Base-by-base conservation (phyloP, 2,329 filamentous ascomycete genomes). In the Teratosphaeria gauchensis region DNA sequence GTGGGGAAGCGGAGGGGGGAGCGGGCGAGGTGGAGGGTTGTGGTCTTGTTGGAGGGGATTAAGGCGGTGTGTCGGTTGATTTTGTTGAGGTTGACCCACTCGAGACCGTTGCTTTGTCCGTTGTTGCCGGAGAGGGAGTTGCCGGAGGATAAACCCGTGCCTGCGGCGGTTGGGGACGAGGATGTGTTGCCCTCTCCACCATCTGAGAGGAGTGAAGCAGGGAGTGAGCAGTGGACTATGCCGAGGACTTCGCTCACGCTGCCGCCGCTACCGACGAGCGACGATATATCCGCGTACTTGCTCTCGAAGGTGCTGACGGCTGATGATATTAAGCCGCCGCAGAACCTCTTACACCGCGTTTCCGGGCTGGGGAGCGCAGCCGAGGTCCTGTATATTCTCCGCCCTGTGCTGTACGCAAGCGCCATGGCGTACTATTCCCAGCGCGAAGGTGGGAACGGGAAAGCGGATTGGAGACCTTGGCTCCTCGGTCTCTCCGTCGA, bases 241-340 rank as follows among this genome's bases (percentile, higher is more conserved):
- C 92, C 92, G n/a, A 82, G 94, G 60, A 99, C 94, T 0, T 90
- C 91, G 38, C 81, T 95, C 66, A 88, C 85, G 30, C 81, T 99
- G 53, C 92, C 94, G 0, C 87, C 85, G 53, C 79, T 99, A 16
- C 94, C 94, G 0, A 86, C 87, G 58, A 83, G 87, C 0, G 82
- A 86, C 56, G 90, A 96, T 66, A 92, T 96, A 60, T 90, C 89
- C 55, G 84, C 84, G 52, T 99, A 95, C 73, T 83, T 99, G 4
- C 84, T 95, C 28, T 87, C 88, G 35, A 92, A 95, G 64, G 92
- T 97, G 12, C 81, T 99, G 53, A 96, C 90, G 0, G 90, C 94
- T 8, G 94, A 99, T 75, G 94, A 97, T 71, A 94, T 99, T 77
- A 96, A 96, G 73, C 89, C 92, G 0, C 90, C 94, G 0, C 87